These are phyloP conservation scores for Aspergillus pseudoviridinutans DNA, from an alignment of 2,329 filamentous ascomycete species.

Conservation along the genomic window DNA sequence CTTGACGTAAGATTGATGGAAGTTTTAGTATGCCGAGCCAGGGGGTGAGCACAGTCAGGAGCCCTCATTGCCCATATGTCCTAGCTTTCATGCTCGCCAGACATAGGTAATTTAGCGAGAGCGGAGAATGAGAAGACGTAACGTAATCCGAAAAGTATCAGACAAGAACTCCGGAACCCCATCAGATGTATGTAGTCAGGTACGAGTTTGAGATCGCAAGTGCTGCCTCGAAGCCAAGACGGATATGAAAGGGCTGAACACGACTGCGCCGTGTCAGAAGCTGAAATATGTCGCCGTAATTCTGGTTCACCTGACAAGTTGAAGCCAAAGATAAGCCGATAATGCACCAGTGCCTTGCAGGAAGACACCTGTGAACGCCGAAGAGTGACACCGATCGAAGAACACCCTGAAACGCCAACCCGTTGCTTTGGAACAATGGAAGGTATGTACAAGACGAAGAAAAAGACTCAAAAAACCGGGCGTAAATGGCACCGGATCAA, in stretches of 20 bases:
- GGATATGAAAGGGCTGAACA: not conserved
- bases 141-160: not conserved
- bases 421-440: not conserved
- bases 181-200: not conserved
- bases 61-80: not conserved
- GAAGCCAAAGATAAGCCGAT: not conserved
- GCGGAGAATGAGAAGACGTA: not conserved
- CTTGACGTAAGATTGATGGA: not conserved
- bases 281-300: not conserved
- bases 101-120: not conserved
- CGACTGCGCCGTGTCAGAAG: not conserved
- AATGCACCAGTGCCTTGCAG: not conserved
- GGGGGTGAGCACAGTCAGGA: not conserved
- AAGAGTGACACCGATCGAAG: not conserved
- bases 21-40: not conserved
- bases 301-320: not conserved
- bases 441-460: conserved; percentile 7
- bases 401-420: conserved; percentile 1
- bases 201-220: not conserved
- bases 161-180: not conserved
- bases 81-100: not conserved
- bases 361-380: conserved; percentile 4
- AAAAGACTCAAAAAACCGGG: not conserved
- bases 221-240: not conserved
- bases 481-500: not conserved